Evolutionary conservation across 2,329 filamentous ascomycete species (phyloP), one percentile per base, ranked within the genome.

Genomic region (Proliferodiscus dingleyae): DNA sequence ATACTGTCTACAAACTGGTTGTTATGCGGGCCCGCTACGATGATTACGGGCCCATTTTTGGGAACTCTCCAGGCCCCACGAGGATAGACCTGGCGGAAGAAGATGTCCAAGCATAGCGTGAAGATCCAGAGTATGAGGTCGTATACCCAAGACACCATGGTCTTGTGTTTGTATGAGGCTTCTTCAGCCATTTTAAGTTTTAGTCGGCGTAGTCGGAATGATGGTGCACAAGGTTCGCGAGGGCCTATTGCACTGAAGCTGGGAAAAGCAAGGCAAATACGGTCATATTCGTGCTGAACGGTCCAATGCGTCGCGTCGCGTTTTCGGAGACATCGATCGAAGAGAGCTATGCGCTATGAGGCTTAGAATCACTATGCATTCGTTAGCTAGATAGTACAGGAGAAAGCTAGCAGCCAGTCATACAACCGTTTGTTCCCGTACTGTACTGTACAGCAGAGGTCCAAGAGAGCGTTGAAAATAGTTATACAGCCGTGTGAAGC

Each of bases 21-120:
- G 49, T 91, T 91, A 73, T 98, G 93, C 55, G 93, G 93, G 44
- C 91, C 93, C 36, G 90, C 93, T 56, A 98, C 93, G 61, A 98
- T 93, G 49, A 98, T 87, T 52, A 98, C 80, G 1, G 93, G 90
- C 0, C 90, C 93, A 52, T 81, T 78, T 60, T 85, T 82, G 36
- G 93, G 93, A 36, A 98, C 87, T 67, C 90, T 91, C 89, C 93
- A 98, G 52, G 90, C 88, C 56, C 89, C 89, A 54, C 93, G 80
- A 10, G 93, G 93, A 64, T 97, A 90, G 13, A 98, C 89, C 69
- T 98, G 93, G 57, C 93, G 85, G 73, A 98, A 98, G 79, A 98
- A 98, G 56, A 96, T 81, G 68, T 98, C 93, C 55, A 94, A 83
- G 42, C 97, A 75, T 53, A 97, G 79, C 33, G 84, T 86, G 64